phyloP scores from a whole-genome alignment of 192 early-diverging fungal species.

The Thoreauomyces humboldtii region DNA sequence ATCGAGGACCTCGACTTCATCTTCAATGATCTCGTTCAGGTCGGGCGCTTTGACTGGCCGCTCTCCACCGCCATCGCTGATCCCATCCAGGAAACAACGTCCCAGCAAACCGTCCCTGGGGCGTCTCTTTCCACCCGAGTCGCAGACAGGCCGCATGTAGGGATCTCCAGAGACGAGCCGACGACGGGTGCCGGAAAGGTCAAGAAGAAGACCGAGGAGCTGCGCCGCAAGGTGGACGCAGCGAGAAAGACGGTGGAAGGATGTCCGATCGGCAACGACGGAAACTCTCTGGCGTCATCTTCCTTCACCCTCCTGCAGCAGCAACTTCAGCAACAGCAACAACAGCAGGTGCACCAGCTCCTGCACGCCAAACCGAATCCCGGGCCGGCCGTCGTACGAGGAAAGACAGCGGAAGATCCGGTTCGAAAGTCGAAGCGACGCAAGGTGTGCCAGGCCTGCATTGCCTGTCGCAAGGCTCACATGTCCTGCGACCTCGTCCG shows the following conservation, averaged over 20 bases:
- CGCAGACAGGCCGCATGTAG: too few relatives aligned
- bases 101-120: too few relatives aligned
- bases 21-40: constrained; percentile 12
- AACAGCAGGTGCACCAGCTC: background rate
- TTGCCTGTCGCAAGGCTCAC: constrained; percentile 91
- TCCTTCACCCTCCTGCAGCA: background rate
- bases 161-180: too few relatives aligned
- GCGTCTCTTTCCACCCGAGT: too few relatives aligned
- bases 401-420: too few relatives aligned
- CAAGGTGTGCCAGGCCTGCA: constrained; percentile 73
- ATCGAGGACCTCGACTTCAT: constrained; percentile 22
- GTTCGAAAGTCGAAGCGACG: too few relatives aligned
- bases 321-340: constrained; percentile 11
- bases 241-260: constrained; percentile 23
- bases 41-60: constrained; percentile 1
- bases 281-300: background rate
- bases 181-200: constrained; percentile 10
- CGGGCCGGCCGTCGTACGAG: background rate
- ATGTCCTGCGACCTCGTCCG: constrained; percentile 77
- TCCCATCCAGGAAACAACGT: too few relatives aligned
- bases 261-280: constrained; percentile 20
- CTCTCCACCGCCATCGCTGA: too few relatives aligned
- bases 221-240: constrained; percentile 19
- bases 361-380: background rate
- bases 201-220: constrained; percentile 19